Percentiles rank a stretch among this genome's conserved stretches.
phyloP scores from a whole-genome alignment of 1,139 yeast genomes.

The Yamadazyma songkhlaensis region DNA sequence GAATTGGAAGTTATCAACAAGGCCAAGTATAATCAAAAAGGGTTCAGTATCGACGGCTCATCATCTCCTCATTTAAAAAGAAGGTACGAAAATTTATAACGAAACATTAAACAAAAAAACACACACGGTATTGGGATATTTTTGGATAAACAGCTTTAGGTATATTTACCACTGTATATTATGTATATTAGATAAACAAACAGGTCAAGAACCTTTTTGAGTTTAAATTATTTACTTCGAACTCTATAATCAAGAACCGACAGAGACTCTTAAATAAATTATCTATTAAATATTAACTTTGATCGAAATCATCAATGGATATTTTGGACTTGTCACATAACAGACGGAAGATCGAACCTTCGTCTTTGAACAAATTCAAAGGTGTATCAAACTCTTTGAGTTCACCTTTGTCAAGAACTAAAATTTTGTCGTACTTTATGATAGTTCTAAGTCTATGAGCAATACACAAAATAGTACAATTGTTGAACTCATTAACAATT shows the following conservation, averaged over 20 bases:
- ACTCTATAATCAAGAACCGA: too few relatives aligned
- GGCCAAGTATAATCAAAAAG: constrained; percentile 22
- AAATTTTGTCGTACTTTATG: constrained; percentile 58
- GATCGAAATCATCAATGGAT: constrained; percentile 1
- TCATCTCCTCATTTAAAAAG: constrained; percentile 39
- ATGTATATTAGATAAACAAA: constrained; percentile 1
- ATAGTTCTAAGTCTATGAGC: constrained; percentile 78
- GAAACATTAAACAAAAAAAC: too few relatives aligned
- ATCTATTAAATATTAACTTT: too few relatives aligned
- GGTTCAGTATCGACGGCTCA: constrained; percentile 29
- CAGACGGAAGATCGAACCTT: constrained; percentile 34
- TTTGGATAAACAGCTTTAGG: too few relatives aligned
- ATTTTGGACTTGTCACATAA: constrained; percentile 30
- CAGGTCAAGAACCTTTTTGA: too few relatives aligned
- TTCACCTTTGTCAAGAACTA: constrained; percentile 65
- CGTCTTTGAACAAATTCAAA: constrained; percentile 10
- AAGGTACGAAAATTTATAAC: constrained; percentile 14
- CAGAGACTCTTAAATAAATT: too few relatives aligned
- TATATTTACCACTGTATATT: constrained; percentile 1
- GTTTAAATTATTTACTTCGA: too few relatives aligned
- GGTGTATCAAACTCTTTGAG: constrained; percentile 61
- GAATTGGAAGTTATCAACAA: constrained; percentile 5
- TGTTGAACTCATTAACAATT: constrained; percentile 55
- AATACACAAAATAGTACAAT: constrained; percentile 72
- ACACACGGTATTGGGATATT: too few relatives aligned